These are phyloP conservation scores for Pythium chondricola DNA, from an alignment of 352 stramenopile genomes.

Conservation along the genomic window DNA sequence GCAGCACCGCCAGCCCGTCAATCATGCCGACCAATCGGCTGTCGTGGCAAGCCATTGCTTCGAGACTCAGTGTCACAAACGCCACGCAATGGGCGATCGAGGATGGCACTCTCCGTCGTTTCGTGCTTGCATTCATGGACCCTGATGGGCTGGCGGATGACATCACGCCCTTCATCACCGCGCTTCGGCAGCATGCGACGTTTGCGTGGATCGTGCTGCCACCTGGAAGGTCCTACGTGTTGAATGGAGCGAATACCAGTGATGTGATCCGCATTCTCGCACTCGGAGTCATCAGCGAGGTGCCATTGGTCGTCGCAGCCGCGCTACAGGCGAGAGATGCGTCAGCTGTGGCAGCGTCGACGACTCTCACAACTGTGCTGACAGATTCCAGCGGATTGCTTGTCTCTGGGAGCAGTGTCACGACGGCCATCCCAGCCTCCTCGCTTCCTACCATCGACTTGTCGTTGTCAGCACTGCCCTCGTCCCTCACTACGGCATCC, in stretches of 20 bases:
- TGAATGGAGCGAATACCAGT: not conserved
- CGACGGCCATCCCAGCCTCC: not conserved
- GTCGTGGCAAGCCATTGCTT: conserved; percentile 3
- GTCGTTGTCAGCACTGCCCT: not conserved
- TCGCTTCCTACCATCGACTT: conserved; percentile 4
- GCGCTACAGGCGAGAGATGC: conserved; percentile 3
- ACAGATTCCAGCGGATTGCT: not conserved
- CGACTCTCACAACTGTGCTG: not conserved
- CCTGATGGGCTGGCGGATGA: not conserved
- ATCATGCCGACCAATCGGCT: no score
- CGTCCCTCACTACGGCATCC: not conserved
- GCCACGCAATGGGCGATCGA: conserved; percentile 6
- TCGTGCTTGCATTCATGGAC: not conserved
- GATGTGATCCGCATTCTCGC: conserved; percentile 8
- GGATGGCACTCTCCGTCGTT: conserved; percentile 4
- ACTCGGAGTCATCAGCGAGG: not conserved
- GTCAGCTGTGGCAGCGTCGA: not conserved
- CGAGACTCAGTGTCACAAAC: conserved; percentile 3
- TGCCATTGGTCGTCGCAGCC: not conserved
- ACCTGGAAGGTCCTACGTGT: not conserved
- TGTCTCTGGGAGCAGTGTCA: not conserved
- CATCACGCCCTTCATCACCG: not conserved
- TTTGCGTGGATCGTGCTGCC: conserved; percentile 9
- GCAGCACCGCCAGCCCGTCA: no score
- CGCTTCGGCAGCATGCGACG: not conserved